Conservation (phyloP, 345 rosid species). For the Camelina hispida region DNA sequence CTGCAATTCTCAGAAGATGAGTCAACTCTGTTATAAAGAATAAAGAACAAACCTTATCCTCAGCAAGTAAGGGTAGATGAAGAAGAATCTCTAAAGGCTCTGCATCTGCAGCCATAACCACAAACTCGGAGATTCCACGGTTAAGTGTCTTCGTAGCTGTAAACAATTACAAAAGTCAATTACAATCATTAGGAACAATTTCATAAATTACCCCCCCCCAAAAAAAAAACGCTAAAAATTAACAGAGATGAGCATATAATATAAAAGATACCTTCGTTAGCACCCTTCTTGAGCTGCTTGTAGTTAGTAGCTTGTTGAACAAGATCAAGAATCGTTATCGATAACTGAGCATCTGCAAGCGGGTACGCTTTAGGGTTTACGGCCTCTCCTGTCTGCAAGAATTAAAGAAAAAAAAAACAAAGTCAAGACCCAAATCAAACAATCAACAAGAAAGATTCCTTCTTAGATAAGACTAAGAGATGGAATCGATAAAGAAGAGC, state of each 20-base stretch:
- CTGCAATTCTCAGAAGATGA: too few species aligned
- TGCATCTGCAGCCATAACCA: slow-evolving; percentile 83
- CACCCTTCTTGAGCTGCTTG: slow-evolving; percentile 99
- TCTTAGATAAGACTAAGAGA: neutral
- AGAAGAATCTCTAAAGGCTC: slow-evolving; percentile 92
- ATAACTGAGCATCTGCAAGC: slow-evolving; percentile 75
- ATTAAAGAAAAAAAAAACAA: neutral
- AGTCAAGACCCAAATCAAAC: neutral
- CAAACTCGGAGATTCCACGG: slow-evolving; percentile 92
- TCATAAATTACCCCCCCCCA: neutral
- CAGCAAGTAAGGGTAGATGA: slow-evolving; percentile 80
- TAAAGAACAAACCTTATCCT: slow-evolving; percentile 62
- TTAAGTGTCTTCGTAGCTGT: slow-evolving; percentile 95
- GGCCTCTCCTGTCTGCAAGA: slow-evolving; percentile 63
- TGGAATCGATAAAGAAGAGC: neutral
- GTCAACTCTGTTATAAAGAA: neutral
- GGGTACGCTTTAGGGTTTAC: slow-evolving; percentile 95
- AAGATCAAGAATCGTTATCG: slow-evolving; percentile 83
- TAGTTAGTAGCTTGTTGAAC: slow-evolving; percentile 94
- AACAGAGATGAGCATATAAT: neutral
- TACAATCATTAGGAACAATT: neutral
- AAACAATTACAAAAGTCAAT: too few species aligned
- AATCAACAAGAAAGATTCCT: neutral
- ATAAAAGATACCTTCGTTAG: slow-evolving; percentile 71
- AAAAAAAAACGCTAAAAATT: neutral